A percentile compares a stretch with the other conserved stretches of the same genome.
These are phyloP conservation scores for Lasiodiplodia theobromae DNA, from an alignment of 2,329 filamentous ascomycete genomes.

Conservation along the genomic window DNA sequence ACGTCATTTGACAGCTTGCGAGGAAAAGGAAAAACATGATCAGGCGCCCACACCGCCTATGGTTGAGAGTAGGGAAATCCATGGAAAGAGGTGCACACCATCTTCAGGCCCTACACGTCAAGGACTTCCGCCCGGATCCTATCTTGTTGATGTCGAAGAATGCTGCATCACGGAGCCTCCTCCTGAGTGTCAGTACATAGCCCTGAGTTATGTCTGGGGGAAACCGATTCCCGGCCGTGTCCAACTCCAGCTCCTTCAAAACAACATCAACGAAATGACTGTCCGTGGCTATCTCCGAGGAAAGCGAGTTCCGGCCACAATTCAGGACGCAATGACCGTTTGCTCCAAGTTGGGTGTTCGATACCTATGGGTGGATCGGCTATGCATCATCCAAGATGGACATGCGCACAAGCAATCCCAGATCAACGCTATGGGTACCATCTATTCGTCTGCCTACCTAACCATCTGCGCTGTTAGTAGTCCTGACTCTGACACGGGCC, in stretches of 20 bases:
- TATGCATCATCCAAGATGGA: neutral
- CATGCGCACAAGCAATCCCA: neutral
- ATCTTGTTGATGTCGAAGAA: neutral
- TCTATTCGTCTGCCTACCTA: neutral
- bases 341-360: neutral
- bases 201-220: neutral
- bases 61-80: no score
- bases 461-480: neutral
- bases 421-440: neutral
- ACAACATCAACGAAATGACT: neutral
- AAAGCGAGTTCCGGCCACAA: neutral
- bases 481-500: neutral
- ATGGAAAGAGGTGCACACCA: neutral
- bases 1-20: neutral
- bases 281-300: neutral
- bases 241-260: neutral
- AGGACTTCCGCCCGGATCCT: neutral
- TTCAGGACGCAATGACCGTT: neutral
- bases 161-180: neutral
- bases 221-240: neutral
- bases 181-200: neutral
- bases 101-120: neutral
- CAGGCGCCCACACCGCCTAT: no score
- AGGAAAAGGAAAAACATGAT: neutral
- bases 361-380: neutral